Evolutionary conservation across 2,329 filamentous ascomycete genomes (phyloP).

Genomic region (Penicillium sp.): DNA sequence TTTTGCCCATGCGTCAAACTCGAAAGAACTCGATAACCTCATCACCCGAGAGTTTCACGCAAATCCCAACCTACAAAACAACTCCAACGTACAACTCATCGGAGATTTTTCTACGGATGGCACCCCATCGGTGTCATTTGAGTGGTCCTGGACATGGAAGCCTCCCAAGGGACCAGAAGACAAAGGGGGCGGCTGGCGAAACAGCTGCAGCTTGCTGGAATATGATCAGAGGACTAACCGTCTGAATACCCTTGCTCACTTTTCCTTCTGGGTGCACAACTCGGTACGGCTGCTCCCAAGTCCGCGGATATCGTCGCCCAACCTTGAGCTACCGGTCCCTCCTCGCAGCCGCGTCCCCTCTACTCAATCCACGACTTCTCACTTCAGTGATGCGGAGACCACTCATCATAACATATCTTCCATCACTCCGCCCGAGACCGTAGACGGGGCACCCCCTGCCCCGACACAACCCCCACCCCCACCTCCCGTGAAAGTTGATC

Average conservation of each 20-base stretch:
- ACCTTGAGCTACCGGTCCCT: conserved; percentile 71
- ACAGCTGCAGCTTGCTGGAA: conserved; percentile 94
- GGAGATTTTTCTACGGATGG: conserved; percentile 86
- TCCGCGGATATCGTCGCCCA: conserved; percentile 68
- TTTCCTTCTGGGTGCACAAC: conserved; percentile 94
- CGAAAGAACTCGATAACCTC: conserved; percentile 86
- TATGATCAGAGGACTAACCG: conserved; percentile 92
- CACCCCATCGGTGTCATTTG: conserved; percentile 80
- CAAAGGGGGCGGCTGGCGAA: conserved; percentile 88
- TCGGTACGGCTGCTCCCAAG: conserved; percentile 36
- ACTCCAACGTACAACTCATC: conserved; percentile 91
- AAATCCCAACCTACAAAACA: conserved; percentile 96
- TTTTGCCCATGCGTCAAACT: conserved; percentile 83
- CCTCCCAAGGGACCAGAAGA: conserved; percentile 82
- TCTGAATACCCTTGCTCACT: conserved; percentile 82
- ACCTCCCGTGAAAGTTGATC: conserved; percentile 71
- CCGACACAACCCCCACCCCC: conserved; percentile 21
- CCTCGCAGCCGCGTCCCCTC: conserved; percentile 82
- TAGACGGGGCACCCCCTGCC: conserved; percentile 23
- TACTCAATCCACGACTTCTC: conserved; percentile 79
- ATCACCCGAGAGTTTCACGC: conserved; percentile 95
- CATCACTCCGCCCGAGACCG: conserved; percentile 32
- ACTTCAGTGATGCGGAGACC: conserved; percentile 70
- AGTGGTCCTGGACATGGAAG: conserved; percentile 97
- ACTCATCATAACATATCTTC: conserved; percentile 33